phyloP scores from a whole-genome alignment of 768 basidiomycete species.

The Pisolithus albus region DNA sequence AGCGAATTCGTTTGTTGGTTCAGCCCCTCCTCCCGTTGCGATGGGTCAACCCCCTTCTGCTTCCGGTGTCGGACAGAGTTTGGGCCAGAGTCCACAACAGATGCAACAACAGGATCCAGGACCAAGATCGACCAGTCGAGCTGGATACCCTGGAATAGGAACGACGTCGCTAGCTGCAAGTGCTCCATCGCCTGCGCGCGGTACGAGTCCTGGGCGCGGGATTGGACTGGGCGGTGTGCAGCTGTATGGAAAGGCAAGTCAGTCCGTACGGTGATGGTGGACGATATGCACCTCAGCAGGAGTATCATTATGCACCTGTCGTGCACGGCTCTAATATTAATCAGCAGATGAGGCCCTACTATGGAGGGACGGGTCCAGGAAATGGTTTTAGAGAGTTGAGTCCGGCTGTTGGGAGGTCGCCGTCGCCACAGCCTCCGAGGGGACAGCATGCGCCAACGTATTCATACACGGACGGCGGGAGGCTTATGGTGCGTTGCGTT shows the following conservation, averaged over 20 bases:
- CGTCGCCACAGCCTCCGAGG: slow-evolving; percentile 34
- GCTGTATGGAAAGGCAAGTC: neutral
- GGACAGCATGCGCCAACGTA: slow-evolving; percentile 49
- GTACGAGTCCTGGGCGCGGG: slow-evolving; percentile 13
- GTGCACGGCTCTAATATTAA: too few relatives aligned
- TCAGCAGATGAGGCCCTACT: too few relatives aligned
- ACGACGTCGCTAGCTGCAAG: slow-evolving; percentile 61
- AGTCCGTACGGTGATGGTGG: neutral
- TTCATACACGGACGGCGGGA: slow-evolving; percentile 77
- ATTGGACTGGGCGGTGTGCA: slow-evolving; percentile 1
- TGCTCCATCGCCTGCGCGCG: slow-evolving; percentile 49
- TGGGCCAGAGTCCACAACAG: too few relatives aligned
- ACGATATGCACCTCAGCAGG: neutral
- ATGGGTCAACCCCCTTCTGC: too few relatives aligned
- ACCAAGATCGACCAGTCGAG: slow-evolving; percentile 53
- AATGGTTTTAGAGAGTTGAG: too few relatives aligned
- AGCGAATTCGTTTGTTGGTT: slow-evolving; percentile 40
- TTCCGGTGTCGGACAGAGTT: too few relatives aligned
- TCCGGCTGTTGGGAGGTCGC: too few relatives aligned
- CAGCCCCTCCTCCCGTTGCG: slow-evolving; percentile 17
- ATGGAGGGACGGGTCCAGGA: too few relatives aligned
- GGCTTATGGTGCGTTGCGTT: too few relatives aligned
- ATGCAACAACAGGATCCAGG: too few relatives aligned
- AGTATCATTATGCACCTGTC: too few relatives aligned
- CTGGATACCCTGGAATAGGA: slow-evolving; percentile 79